phyloP scores from a whole-genome alignment of 2,329 filamentous ascomycete species.

The Diaporthe nobilis region DNA sequence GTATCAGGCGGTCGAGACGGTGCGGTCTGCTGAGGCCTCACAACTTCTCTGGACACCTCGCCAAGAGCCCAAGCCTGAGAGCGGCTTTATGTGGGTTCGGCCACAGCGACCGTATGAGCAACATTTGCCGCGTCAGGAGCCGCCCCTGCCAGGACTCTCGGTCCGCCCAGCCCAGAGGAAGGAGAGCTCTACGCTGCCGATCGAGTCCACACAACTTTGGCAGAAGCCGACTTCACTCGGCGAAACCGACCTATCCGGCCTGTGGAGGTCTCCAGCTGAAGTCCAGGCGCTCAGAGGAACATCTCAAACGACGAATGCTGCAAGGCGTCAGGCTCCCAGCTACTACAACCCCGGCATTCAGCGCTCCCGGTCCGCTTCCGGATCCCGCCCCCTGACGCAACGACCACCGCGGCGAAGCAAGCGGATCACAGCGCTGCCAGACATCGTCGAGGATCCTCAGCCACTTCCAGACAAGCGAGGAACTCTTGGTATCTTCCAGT shows the following conservation, averaged over 20 bases:
- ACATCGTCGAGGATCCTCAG: slow-evolving; percentile 74
- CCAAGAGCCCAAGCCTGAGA: slow-evolving; percentile 27
- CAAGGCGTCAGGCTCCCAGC: slow-evolving; percentile 33
- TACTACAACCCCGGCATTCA: slow-evolving; percentile 39
- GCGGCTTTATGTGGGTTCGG: slow-evolving; percentile 47
- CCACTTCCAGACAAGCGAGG: slow-evolving; percentile 70
- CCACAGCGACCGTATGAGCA: slow-evolving; percentile 40
- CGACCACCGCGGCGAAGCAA: slow-evolving; percentile 68
- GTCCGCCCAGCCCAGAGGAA: slow-evolving; percentile 56
- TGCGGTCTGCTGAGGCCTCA: slow-evolving; percentile 5
- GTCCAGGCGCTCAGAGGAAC: slow-evolving; percentile 14
- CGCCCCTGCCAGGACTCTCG: slow-evolving; percentile 50
- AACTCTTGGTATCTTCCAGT: slow-evolving; percentile 75
- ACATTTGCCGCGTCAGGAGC: slow-evolving; percentile 26
- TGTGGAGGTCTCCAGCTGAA: slow-evolving; percentile 50
- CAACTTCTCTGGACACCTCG: slow-evolving; percentile 49
- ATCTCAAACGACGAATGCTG: neutral
- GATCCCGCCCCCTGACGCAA: slow-evolving; percentile 61
- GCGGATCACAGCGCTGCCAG: slow-evolving; percentile 72
- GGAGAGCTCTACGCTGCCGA: slow-evolving; percentile 50
- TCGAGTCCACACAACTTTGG: slow-evolving; percentile 58
- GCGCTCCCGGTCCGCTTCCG: slow-evolving; percentile 46
- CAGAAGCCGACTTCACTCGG: slow-evolving; percentile 48
- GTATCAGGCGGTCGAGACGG: slow-evolving; percentile 13
- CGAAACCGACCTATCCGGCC: slow-evolving; percentile 43